phyloP scores from a whole-genome alignment of 2,329 filamentous ascomycete species.

The Boeremia lycopersici region DNA sequence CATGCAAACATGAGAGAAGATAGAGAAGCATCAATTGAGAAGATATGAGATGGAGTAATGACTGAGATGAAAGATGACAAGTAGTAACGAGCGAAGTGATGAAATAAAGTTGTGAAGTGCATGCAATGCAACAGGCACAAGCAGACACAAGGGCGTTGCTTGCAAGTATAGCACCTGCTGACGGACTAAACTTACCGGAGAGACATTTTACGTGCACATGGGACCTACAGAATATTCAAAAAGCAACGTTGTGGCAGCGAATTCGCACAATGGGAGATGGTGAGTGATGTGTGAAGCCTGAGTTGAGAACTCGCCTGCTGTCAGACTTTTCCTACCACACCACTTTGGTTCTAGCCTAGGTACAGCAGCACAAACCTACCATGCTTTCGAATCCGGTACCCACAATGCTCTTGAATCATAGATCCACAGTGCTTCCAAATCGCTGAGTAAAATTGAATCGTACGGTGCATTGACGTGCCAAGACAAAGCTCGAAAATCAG shows the following conservation, averaged over 20 bases:
- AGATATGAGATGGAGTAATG: too few relatives aligned
- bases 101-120: too few relatives aligned
- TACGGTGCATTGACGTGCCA: neutral
- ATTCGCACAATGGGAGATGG: neutral
- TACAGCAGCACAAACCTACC: neutral
- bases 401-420: neutral
- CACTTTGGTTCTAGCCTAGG: neutral
- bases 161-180: too few relatives aligned
- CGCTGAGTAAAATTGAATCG: neutral
- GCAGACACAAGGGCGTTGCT: too few relatives aligned
- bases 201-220: too few relatives aligned
- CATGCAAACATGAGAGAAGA: too few relatives aligned
- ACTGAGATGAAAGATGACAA: too few relatives aligned
- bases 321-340: slow-evolving; percentile 3
- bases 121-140: too few relatives aligned
- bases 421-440: neutral
- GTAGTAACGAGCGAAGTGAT: too few relatives aligned
- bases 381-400: neutral
- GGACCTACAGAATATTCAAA: too few relatives aligned
- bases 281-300: neutral
- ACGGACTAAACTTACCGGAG: too few relatives aligned
- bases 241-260: neutral
- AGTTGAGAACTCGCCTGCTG: neutral
- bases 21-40: too few relatives aligned
- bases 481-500: neutral